Evolutionary conservation across 2,329 filamentous ascomycete genomes (phyloP).

Genomic region (Fusarium stilboides): DNA sequence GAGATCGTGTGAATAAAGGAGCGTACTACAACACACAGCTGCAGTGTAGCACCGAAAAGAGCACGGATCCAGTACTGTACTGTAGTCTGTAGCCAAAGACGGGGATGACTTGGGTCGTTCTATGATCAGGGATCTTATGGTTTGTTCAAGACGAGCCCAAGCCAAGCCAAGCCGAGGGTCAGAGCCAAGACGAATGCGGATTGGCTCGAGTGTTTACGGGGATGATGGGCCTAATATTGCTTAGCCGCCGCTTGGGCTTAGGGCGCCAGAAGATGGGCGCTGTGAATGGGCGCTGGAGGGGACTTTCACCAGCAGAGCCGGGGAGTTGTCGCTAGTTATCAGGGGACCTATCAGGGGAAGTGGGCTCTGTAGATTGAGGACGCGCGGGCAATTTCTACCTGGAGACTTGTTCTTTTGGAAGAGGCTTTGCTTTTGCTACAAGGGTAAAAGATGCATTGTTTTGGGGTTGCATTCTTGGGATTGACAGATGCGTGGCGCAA

Average conservation of each 20-base stretch:
- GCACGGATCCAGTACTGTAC: not conserved
- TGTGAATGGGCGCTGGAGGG: constrained; percentile 10
- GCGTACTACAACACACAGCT: constrained; percentile 24
- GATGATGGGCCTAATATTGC: constrained; percentile 39
- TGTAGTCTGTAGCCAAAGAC: constrained; percentile 13
- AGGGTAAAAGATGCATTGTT: not conserved
- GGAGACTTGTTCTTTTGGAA: not conserved
- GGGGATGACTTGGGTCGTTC: constrained; percentile 37
- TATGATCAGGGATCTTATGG: constrained; percentile 34
- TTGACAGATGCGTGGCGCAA: constrained; percentile 12
- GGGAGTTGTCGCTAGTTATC: constrained; percentile 17
- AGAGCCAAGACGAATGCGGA: constrained; percentile 37
- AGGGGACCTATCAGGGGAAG: constrained; percentile 41
- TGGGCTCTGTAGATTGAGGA: constrained; percentile 40
- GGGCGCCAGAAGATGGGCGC: constrained; percentile 12
- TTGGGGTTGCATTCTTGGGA: constrained; percentile 6
- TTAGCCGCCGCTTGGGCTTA: constrained; percentile 38
- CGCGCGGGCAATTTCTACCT: constrained; percentile 37
- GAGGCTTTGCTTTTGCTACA: not conserved
- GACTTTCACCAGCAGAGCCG: constrained; percentile 12
- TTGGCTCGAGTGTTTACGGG: constrained; percentile 39
- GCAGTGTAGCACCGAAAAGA: constrained; percentile 11
- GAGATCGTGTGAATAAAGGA: constrained; percentile 38
- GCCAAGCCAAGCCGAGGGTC: constrained; percentile 32
- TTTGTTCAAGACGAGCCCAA: constrained; percentile 4